Conservation (phyloP, 176 grass and related monocot genomes). For the Paspalum notatum region DNA sequence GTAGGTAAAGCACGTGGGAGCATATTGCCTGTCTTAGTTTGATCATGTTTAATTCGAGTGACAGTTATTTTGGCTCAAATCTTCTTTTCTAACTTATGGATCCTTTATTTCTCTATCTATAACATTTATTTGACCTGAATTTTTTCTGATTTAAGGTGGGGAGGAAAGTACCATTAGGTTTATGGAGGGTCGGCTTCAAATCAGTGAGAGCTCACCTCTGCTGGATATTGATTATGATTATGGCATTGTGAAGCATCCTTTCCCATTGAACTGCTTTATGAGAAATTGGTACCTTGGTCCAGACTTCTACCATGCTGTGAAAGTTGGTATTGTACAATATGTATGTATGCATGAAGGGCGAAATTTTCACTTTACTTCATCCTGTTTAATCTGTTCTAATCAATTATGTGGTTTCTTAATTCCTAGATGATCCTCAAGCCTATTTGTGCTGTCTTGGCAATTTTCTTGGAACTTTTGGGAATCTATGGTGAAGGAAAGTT, state of each 20-base stretch:
- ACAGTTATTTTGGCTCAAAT: slow-evolving; percentile 2
- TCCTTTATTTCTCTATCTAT: slow-evolving; percentile 27
- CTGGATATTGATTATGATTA: slow-evolving; percentile 83
- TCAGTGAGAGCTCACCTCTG: slow-evolving; percentile 70
- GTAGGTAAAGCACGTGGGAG: slow-evolving; percentile 20
- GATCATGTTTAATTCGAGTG: slow-evolving; percentile 18
- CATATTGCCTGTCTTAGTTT: slow-evolving; percentile 23
- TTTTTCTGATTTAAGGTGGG: slow-evolving; percentile 58
- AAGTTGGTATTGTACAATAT: slow-evolving; percentile 99
- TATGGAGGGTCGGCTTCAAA: slow-evolving; percentile 74
- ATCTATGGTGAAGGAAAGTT: slow-evolving; percentile 98
- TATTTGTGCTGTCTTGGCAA: slow-evolving; percentile 90
- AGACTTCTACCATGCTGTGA: slow-evolving; percentile 93
- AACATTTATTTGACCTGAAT: slow-evolving; percentile 29
- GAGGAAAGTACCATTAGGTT: slow-evolving; percentile 95
- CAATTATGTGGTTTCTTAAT: slow-evolving; percentile 39
- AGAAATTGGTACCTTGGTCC: slow-evolving; percentile 90
- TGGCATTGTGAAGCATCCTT: slow-evolving; percentile 95
- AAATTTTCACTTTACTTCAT: not conserved
- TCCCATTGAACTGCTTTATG: slow-evolving; percentile 96
- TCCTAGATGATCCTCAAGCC: slow-evolving; percentile 97
- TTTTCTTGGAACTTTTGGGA: slow-evolving; percentile 80
- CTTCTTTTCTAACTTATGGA: not conserved
- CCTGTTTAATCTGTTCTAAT: slow-evolving; percentile 27
- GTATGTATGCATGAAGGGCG: slow-evolving; percentile 52